Evolutionary conservation across 208 protist genomes (phyloP).

Genomic region (Wallacemonas collosoma): DNA sequence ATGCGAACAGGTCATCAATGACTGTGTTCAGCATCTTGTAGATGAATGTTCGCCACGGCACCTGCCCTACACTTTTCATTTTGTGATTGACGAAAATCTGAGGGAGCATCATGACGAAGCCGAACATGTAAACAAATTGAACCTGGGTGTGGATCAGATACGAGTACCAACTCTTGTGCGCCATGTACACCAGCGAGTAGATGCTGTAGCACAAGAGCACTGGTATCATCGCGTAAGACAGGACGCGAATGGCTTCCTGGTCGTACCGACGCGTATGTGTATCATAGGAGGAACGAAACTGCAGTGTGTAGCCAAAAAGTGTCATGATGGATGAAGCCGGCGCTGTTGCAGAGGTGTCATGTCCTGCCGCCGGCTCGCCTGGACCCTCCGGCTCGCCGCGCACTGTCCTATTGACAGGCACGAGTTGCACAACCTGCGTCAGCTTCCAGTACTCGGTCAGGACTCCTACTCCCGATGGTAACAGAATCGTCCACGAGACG

Average conservation of each 20-base stretch:
- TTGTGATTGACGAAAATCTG: conserved; percentile 99
- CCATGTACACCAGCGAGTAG: conserved; percentile 95
- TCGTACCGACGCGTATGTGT: conserved; percentile 88
- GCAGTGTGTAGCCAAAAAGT: conserved; percentile 42
- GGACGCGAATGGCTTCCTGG: conserved; percentile 93
- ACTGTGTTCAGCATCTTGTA: conserved; percentile 99
- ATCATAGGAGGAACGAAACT: conserved; percentile 72
- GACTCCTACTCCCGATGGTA: conserved; percentile 85
- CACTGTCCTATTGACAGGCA: not conserved
- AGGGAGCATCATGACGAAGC: conserved; percentile 99
- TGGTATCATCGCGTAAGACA: conserved; percentile 93
- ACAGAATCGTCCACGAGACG: conserved; percentile 92
- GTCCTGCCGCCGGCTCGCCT: conserved; percentile 16
- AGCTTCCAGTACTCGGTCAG: conserved; percentile 98
- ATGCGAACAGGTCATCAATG: conserved; percentile 99
- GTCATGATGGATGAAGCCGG: not conserved
- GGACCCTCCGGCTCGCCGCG: not conserved
- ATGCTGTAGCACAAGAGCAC: conserved; percentile 93
- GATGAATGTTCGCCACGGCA: conserved; percentile 98
- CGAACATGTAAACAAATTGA: conserved; percentile 93
- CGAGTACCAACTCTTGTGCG: conserved; percentile 95
- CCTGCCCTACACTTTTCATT: conserved; percentile 97
- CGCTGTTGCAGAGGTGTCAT: not conserved
- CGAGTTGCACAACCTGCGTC: conserved; percentile 65
- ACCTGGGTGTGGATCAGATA: conserved; percentile 90